Percentiles rank a stretch among this genome's conserved stretches.
phyloP scores from a whole-genome alignment of 331 rosid genomes.

The Spiraea crenata region DNA sequence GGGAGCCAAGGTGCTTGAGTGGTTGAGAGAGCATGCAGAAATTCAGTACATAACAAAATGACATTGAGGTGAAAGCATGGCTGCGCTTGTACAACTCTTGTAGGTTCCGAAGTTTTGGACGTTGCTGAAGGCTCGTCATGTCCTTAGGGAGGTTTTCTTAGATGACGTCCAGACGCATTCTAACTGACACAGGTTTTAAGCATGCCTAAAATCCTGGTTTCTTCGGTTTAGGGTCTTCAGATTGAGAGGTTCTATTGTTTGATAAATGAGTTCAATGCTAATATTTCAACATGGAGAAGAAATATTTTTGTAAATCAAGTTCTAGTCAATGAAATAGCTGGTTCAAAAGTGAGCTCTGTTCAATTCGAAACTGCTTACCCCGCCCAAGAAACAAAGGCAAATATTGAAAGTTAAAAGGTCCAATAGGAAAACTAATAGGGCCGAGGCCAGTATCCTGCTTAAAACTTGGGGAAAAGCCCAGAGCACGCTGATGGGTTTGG shows the following conservation, averaged over 20 bases:
- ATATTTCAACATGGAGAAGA: neutral
- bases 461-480: too few species aligned
- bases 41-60: constrained; percentile 59
- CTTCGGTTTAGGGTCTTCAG: neutral
- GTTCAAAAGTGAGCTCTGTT: neutral
- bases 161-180: neutral
- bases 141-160: neutral
- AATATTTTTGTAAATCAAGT: neutral
- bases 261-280: neutral
- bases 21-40: constrained; percentile 86
- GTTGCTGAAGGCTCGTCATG: constrained; percentile 9
- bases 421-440: too few species aligned
- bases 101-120: constrained; percentile 1
- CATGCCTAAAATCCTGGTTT: neutral
- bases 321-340: neutral
- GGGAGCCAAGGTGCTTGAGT: constrained; percentile 98
- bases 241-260: neutral
- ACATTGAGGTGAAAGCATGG: constrained; percentile 16
- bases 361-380: too few species aligned
- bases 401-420: too few species aligned
- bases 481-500: too few species aligned
- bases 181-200: neutral
- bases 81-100: neutral
- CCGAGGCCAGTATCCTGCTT: too few species aligned
- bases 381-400: too few species aligned